phyloP scores from a whole-genome alignment of 495 filamentous ascomycete species.

The Penicillium dipodomyicola region DNA sequence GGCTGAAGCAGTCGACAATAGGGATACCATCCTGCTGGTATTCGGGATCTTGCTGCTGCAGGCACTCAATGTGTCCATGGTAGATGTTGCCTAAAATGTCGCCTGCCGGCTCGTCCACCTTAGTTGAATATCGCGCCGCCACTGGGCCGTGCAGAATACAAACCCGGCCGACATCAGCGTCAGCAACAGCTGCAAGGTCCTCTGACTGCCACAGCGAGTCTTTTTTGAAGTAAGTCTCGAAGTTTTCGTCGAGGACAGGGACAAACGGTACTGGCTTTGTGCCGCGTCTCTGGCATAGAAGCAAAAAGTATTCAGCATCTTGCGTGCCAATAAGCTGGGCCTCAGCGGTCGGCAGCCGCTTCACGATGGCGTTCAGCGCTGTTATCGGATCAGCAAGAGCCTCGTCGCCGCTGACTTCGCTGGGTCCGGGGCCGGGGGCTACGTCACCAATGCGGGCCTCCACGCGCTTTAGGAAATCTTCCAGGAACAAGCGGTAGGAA shows the following conservation, averaged over 20 bases:
- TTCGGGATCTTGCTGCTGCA: constrained; percentile 64
- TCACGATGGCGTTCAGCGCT: constrained; percentile 22
- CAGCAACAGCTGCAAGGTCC: constrained; percentile 37
- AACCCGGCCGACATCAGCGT: too few species aligned
- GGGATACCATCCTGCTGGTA: constrained; percentile 68
- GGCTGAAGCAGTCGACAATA: constrained; percentile 86
- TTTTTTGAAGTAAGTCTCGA: constrained; percentile 47
- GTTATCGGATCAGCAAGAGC: constrained; percentile 25
- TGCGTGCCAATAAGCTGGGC: neutral
- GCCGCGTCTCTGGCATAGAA: constrained; percentile 7
- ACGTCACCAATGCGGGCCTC: too few species aligned
- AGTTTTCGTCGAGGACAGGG: constrained; percentile 34
- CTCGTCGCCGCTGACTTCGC: constrained; percentile 4
- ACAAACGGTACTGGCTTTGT: constrained; percentile 40
- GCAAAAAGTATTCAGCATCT: constrained; percentile 5
- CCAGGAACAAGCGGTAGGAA: constrained; percentile 20
- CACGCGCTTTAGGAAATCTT: constrained; percentile 14
- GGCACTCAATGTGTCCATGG: constrained; percentile 71
- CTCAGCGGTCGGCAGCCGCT: neutral
- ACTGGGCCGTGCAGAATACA: constrained; percentile 56
- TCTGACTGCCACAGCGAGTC: constrained; percentile 47
- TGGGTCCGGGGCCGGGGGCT: too few species aligned
- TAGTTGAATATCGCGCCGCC: constrained; percentile 83
- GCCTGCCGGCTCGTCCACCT: constrained; percentile 86
- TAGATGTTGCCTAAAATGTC: constrained; percentile 90